A percentile compares a stretch with the other conserved stretches of the same genome.
Evolutionary conservation across 495 filamentous ascomycete species (phyloP).

Genomic region (Neurospora africana): DNA sequence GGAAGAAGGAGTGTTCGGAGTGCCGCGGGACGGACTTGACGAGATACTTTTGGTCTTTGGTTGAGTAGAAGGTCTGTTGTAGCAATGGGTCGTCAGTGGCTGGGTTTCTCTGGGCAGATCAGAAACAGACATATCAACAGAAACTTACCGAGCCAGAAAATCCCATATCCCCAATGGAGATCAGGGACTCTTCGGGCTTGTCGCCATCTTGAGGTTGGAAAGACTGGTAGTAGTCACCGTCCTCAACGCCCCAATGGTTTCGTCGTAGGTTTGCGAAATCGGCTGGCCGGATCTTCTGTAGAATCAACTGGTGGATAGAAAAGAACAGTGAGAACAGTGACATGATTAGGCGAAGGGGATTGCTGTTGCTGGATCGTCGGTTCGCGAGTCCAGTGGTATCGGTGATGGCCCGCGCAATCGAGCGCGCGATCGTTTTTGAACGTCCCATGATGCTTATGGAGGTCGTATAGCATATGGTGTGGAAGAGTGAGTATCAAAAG

Average conservation of each 20-base stretch:
- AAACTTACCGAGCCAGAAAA: slow-evolving; percentile 27
- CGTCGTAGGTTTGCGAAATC: slow-evolving; percentile 25
- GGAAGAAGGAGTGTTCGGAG: slow-evolving; percentile 61
- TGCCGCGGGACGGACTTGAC: slow-evolving; percentile 57
- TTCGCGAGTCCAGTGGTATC: slow-evolving; percentile 12
- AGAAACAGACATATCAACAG: too few relatives aligned
- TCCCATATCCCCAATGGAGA: slow-evolving; percentile 25
- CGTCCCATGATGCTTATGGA: slow-evolving; percentile 14
- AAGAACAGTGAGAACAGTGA: slow-evolving; percentile 26
- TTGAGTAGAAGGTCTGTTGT: slow-evolving; percentile 54
- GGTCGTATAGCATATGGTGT: background rate
- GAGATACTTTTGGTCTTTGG: slow-evolving; percentile 47
- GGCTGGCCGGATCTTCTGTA: slow-evolving; percentile 27
- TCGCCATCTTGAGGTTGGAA: slow-evolving; percentile 11
- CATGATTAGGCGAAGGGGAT: slow-evolving; percentile 13
- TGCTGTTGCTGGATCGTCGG: background rate
- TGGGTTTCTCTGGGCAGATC: too few relatives aligned
- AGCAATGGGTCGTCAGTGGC: background rate
- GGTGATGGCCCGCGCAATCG: slow-evolving; percentile 27
- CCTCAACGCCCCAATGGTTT: slow-evolving; percentile 18
- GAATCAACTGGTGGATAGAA: slow-evolving; percentile 26
- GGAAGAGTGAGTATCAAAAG: background rate
- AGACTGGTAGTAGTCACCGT: slow-evolving; percentile 17
- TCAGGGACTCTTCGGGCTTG: slow-evolving; percentile 13
- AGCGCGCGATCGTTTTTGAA: slow-evolving; percentile 19